phyloP scores from a whole-genome alignment of 805 yeast genomes.

The Maudiozyma bulderi region DNA sequence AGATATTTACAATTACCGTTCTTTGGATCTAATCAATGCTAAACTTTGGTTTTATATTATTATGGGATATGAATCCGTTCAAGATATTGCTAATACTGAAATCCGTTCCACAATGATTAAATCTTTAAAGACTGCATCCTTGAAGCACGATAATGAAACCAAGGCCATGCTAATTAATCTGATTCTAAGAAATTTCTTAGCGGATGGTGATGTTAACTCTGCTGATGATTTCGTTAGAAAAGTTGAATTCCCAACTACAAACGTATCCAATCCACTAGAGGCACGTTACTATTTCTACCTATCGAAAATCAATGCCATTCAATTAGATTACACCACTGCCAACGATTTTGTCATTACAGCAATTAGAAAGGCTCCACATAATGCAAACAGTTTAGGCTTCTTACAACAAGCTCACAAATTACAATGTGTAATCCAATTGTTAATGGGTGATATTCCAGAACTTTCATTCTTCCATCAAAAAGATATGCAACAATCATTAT shows the following conservation, averaged over 20 bases:
- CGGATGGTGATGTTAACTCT: slow-evolving; percentile 70
- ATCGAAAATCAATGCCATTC: slow-evolving; percentile 85
- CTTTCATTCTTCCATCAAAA: slow-evolving; percentile 67
- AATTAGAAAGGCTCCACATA: slow-evolving; percentile 91
- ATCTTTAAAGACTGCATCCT: slow-evolving; percentile 76
- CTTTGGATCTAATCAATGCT: slow-evolving; percentile 78
- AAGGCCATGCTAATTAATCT: slow-evolving; percentile 82
- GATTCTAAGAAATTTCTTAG: slow-evolving; percentile 68
- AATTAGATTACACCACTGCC: slow-evolving; percentile 84
- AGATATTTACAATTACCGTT: slow-evolving; percentile 62
- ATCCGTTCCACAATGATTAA: slow-evolving; percentile 61
- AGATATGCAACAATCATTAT: slow-evolving; percentile 47
- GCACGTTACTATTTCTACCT: slow-evolving; percentile 88
- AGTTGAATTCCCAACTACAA: slow-evolving; percentile 68
- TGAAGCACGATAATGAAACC: slow-evolving; percentile 88
- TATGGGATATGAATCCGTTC: slow-evolving; percentile 60
- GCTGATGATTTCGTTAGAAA: slow-evolving; percentile 87
- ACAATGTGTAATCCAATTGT: slow-evolving; percentile 76
- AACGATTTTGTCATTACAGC: slow-evolving; percentile 89
- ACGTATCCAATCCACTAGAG: slow-evolving; percentile 76
- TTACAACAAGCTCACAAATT: slow-evolving; percentile 83
- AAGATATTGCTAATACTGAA: slow-evolving; percentile 14
- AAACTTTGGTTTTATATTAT: slow-evolving; percentile 88
- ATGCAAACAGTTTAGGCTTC: slow-evolving; percentile 75
- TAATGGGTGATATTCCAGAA: slow-evolving; percentile 96